Evolutionary conservation across 1,284 basidiomycete genomes (phyloP), one percentile per base, ranked within the genome.

Genomic region (Sporisorium sorghi): DNA sequence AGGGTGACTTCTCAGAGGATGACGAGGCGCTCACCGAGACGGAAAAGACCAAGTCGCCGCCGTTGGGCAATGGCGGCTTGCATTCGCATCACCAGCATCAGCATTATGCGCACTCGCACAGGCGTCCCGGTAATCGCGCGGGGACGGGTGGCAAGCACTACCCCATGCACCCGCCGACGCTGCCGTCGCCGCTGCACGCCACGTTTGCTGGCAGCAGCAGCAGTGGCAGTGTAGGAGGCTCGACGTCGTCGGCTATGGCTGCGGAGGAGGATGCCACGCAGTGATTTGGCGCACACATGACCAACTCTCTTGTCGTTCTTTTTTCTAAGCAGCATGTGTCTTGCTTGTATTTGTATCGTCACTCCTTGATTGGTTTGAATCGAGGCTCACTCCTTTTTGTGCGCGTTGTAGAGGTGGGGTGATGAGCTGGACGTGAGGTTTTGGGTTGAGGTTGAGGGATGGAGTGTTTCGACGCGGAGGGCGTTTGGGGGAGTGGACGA

Each of bases 1-100:
- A 50, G 30, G 60, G 49, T 23, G 73, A 67, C 11, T 30, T 53
- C 5, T 62, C 58, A 7, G 66, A 69, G 24, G 72, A 74, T 10
- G 72, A 74, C 23, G 59, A 74, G 39, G 58, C 58, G 11, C 40
- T 73, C 32, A 74, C 72, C 19, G 72, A 74, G 58, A 74, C 66
- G 10, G 72, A 74, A 23, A 67, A 64, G 49, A 51, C 56, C 14
- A 60, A 60, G 48, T 59, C 52, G 11, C 55, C 63, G 15, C 33
- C 55, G 0, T 10, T 61, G 48, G 48, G 43, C 26, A 42, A 50
- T 8, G 58, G 58, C 19, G 14, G 33, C 10, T 32, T 32, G 43
- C 52, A 49, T 24, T 43, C 40, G 40, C 58, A 51, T 21, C 46
- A 53, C 8, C 47, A 50, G 4, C 51, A 58, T 14, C 55, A 40